Conservation (phyloP, 805 yeast genomes). For the Saturnispora diversa region DNA sequence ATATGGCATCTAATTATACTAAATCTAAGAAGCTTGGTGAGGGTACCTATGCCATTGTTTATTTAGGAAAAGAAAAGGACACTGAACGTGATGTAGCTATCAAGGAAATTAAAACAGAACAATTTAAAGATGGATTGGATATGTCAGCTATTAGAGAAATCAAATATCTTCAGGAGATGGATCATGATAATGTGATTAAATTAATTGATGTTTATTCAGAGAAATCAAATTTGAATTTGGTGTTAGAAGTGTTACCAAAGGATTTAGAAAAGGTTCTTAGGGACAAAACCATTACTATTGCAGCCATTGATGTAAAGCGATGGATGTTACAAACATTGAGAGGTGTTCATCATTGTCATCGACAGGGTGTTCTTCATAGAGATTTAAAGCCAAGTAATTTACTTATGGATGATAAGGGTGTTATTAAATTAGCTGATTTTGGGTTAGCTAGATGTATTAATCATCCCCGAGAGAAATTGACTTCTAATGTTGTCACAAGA, state of each 20-base stretch:
- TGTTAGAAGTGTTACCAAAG: conserved; percentile 86
- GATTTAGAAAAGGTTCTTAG: conserved; percentile 87
- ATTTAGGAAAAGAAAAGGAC: conserved; percentile 60
- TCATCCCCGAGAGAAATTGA: conserved; percentile 64
- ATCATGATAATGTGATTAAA: conserved; percentile 76
- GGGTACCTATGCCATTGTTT: conserved; percentile 98
- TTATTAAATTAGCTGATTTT: conserved; percentile 92
- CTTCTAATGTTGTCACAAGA: conserved; percentile 92
- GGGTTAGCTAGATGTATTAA: conserved; percentile 88
- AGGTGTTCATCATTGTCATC: conserved; percentile 92
- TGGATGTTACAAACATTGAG: conserved; percentile 93
- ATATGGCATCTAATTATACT: conserved; percentile 22
- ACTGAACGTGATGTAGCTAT: conserved; percentile 68
- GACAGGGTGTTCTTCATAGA: conserved; percentile 83
- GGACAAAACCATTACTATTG: conserved; percentile 66
- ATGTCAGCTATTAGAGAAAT: conserved; percentile 96
- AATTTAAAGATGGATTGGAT: conserved; percentile 92
- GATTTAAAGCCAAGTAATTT: conserved; percentile 91
- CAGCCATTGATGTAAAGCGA: conserved; percentile 80
- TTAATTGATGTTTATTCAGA: conserved; percentile 74
- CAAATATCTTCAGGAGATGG: conserved; percentile 75
- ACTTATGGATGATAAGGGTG: conserved; percentile 78
- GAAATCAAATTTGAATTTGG: conserved; percentile 63
- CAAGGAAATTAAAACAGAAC: conserved; percentile 90
- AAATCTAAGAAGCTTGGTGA: conserved; percentile 89